A percentile compares a stretch with the other conserved stretches of the same genome.
phyloP scores from a whole-genome alignment of 2,329 filamentous ascomycete genomes.

The Zasmidium citrigriseum region DNA sequence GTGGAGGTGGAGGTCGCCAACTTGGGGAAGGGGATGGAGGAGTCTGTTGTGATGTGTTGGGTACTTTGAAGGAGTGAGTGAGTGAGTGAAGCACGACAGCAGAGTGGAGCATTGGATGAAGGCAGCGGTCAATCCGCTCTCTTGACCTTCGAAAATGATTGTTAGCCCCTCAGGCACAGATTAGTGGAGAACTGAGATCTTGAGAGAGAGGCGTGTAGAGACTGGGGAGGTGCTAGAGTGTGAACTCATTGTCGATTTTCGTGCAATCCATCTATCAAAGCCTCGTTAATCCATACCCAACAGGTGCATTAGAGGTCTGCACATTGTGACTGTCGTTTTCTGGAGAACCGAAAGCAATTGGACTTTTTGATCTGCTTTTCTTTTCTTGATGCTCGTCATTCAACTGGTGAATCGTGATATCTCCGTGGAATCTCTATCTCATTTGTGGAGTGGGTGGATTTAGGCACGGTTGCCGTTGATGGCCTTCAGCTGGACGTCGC shows the following conservation, averaged over 20 bases:
- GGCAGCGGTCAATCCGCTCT: too few species aligned
- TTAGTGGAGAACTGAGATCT: too few species aligned
- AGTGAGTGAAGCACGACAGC: too few species aligned
- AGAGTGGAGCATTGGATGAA: too few species aligned
- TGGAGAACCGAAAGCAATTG: background rate
- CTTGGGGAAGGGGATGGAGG: background rate
- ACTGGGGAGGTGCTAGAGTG: too few species aligned
- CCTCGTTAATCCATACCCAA: background rate
- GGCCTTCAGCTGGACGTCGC: slow-evolving; percentile 69
- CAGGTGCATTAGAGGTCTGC: background rate
- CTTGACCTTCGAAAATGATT: too few species aligned
- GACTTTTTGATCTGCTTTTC: background rate
- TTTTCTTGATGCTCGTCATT: background rate
- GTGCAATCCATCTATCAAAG: background rate
- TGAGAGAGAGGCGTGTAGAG: too few species aligned
- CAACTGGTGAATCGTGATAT: background rate
- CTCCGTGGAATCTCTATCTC: background rate
- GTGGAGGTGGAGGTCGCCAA: background rate
- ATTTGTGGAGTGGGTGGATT: background rate
- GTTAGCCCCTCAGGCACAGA: too few species aligned
- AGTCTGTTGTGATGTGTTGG: too few species aligned
- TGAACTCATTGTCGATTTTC: background rate
- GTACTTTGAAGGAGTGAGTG: too few species aligned
- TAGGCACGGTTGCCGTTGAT: slow-evolving; percentile 52
- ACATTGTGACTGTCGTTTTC: background rate